Base-by-base conservation (phyloP, 306 rosid genomes). In the Pyrus communis region DNA sequence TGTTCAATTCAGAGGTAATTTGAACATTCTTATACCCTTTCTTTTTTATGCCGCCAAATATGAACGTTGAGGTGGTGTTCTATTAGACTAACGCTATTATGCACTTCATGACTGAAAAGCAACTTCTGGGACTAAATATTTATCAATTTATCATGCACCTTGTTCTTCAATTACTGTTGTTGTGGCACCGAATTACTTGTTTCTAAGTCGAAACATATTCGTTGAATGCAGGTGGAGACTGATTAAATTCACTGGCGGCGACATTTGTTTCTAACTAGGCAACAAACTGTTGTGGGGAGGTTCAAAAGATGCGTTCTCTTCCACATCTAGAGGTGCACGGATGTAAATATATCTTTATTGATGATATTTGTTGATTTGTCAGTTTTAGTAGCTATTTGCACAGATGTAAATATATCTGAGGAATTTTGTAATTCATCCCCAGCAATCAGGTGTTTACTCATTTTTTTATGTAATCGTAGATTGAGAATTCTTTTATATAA, bases 1-100 rank as follows among this genome's bases (percentile, higher is more conserved):
- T 73, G 82, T 80, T 78, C 83, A 72, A 73, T 72, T 66, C 38
- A 73, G 81, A 91, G 98, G 98, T 93, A 91, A 83, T 76, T 80
- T 69, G 43, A 75, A 67, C 66, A 72, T 58, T 43, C 58, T 49
- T 58, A 58, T 70, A 46, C 69, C 67, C 40, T 14, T 18, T 74
- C 40, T 66, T 63, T 54, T 71, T 65, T 22, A 11, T 76, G 28
- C 0, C 21, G 35, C 40, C 9, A 65, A 64, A 8, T 31, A 43
- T 74, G 45, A 15, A 14, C 28, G 13, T 28, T 18, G 46, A 60
- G 33, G 63, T 23, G 51, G 23, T 79, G 62, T 73, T 27, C 21
- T 42, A 35, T 9, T 23, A 40, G 54, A 11, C n/a, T 59, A 45
- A 64, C 11, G 10, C 49, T 67, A 35, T 14, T 13, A 19, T 46